These are phyloP conservation scores for Euphrasia arctica DNA, from an alignment of 305 asterid species.

Conservation along the genomic window DNA sequence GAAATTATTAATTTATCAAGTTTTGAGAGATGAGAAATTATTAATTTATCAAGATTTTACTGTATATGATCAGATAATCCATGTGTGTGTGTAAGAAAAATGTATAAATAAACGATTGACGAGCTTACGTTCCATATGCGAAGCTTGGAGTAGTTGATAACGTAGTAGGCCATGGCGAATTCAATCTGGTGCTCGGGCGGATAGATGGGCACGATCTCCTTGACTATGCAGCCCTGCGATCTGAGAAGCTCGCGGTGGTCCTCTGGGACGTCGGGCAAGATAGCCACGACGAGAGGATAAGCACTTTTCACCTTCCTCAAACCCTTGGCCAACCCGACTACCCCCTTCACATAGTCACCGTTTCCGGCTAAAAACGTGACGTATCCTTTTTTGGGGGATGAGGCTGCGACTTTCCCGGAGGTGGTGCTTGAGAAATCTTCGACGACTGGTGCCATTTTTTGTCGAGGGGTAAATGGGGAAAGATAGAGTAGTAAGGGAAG, in stretches of 20 bases:
- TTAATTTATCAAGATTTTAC: too few relatives aligned
- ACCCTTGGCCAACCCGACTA: constrained; percentile 51
- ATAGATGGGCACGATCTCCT: constrained; percentile 50
- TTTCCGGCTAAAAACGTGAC: constrained; percentile 48
- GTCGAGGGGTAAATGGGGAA: constrained; percentile 20
- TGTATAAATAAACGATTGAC: too few relatives aligned
- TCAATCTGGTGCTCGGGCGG: constrained; percentile 45
- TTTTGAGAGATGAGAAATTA: too few relatives aligned
- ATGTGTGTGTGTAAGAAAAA: too few relatives aligned
- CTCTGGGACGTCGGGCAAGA: constrained; percentile 56
- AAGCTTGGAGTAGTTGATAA: constrained; percentile 59
- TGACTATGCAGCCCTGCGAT: constrained; percentile 48
- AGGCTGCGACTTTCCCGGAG: constrained; percentile 12
- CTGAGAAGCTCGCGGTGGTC: constrained; percentile 47
- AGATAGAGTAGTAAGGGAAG: constrained; percentile 6
- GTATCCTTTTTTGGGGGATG: constrained; percentile 26
- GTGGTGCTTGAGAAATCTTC: constrained; percentile 20
- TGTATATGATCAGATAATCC: too few relatives aligned
- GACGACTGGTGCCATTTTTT: constrained; percentile 27
- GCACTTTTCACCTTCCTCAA: constrained; percentile 42
- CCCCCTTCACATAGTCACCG: constrained; percentile 52
- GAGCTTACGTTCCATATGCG: constrained; percentile 57
- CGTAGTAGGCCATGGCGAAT: constrained; percentile 58
- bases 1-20: too few relatives aligned
- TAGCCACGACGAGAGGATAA: constrained; percentile 50